Base-by-base conservation (phyloP, 495 filamentous ascomycete species). In the Aspergillus cristatus region DNA sequence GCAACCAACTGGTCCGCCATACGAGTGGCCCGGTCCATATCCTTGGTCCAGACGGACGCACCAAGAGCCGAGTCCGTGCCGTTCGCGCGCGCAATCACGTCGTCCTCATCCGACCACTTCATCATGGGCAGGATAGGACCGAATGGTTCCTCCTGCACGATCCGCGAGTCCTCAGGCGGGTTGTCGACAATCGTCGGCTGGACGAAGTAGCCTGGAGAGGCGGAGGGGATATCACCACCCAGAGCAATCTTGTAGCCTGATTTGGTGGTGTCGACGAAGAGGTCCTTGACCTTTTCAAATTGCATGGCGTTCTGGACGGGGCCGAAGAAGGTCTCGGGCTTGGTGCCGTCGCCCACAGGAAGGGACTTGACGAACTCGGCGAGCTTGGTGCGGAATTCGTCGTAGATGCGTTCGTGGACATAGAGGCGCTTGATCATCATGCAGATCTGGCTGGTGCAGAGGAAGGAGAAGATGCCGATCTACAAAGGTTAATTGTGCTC, bases 341-440 rank as follows among this genome's bases (percentile, higher is more conserved):
- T 40, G 14, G 50, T 55, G n/a, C 66, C 64, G 12, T 61, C 62
- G 32, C 68, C 62, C 3, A 71, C 53, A 14, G 55, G 52, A 45
- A 71, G 65, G 30, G 28, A 42, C 48, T 72, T 63, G 2, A 76
- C 68, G 52, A 71, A 72, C n/a, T 66, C 48, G 14, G 76, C 63
- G 41, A 82, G 59, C 14, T 57, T 54, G 12, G 63, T 51, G 6
- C 77, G 58, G 59, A 84, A 81, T 25, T 57, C 51, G 30, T 76
- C 66, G 61, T 81, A 82, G 45, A 82, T 75, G 14, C 53, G 56
- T 47, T 81, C 69, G 59, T 84, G 79, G 28, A 84, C 70, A 51
- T 81, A 82, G 44, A 84, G 60, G 6, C 79, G 68, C 57, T 82
- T 82, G 13, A 69, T 66, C 16, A 65, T 67, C 28, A 76, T 64